Evolutionary conservation across 164 flowering plant species (phyloP).

Genomic region (Umbilicus rupestris): DNA sequence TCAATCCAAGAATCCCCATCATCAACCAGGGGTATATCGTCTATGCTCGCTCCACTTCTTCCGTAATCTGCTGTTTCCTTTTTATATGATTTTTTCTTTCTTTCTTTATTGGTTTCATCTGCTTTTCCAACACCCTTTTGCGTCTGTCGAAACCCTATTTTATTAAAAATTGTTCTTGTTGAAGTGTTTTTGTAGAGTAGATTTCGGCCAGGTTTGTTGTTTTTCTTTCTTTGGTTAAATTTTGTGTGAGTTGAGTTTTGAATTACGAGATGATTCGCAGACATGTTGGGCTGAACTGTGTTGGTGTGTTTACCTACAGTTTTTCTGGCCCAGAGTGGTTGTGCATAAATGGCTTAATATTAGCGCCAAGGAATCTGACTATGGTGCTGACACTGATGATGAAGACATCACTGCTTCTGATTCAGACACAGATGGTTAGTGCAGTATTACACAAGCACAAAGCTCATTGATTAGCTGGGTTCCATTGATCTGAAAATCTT

Average conservation of each 20-base stretch:
- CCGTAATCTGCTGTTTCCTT: neutral
- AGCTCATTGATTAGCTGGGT: neutral
- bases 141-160: neutral
- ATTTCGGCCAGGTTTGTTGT: neutral
- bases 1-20: neutral
- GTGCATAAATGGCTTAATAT: constrained; percentile 80
- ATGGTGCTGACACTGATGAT: constrained; percentile 66
- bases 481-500: neutral
- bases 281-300: constrained; percentile 67
- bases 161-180: neutral
- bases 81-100: neutral
- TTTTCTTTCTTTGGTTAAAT: neutral
- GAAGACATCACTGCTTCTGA: constrained; percentile 27
- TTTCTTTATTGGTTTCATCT: neutral
- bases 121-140: constrained; percentile 1
- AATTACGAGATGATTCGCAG: constrained; percentile 28
- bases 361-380: constrained; percentile 46
- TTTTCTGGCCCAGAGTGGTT: constrained; percentile 59
- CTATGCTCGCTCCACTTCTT: neutral
- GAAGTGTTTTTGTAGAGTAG: neutral
- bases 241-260: constrained; percentile 4
- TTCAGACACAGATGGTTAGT: constrained; percentile 36
- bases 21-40: constrained; percentile 1
- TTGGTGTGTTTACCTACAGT: constrained; percentile 89
- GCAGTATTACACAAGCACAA: neutral